Conservation (phyloP, 2,329 filamentous ascomycete species). For the Arthrinium puccinioides region DNA sequence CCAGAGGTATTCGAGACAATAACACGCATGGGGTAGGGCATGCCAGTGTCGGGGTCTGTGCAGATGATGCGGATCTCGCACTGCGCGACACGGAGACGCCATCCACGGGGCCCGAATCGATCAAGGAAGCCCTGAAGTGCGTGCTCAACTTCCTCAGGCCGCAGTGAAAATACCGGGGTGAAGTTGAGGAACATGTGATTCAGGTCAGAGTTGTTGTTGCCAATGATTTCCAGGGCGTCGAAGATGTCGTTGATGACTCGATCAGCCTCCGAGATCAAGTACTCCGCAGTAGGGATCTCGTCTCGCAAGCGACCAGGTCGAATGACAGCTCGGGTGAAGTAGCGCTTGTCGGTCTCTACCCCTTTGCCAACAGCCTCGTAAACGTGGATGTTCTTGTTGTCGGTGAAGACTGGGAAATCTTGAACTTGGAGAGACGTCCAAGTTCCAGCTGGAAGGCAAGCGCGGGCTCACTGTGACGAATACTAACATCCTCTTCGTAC, state of each 20-base stretch:
- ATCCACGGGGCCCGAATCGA: slow-evolving; percentile 88
- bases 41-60: slow-evolving; percentile 77
- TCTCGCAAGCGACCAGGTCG: slow-evolving; percentile 89
- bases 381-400: slow-evolving; percentile 98
- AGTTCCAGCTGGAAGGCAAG: slow-evolving; percentile 98
- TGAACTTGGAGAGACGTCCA: slow-evolving; percentile 88
- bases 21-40: slow-evolving; percentile 86
- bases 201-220: slow-evolving; percentile 97
- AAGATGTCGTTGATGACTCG: slow-evolving; percentile 96
- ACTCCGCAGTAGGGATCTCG: slow-evolving; percentile 97
- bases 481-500: slow-evolving; percentile 88
- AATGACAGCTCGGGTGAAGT: slow-evolving; percentile 95
- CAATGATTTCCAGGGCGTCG: slow-evolving; percentile 95
- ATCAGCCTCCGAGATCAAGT: slow-evolving; percentile 94
- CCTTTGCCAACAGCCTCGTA: slow-evolving; percentile 96
- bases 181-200: slow-evolving; percentile 99
- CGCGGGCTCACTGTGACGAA: slow-evolving; percentile 94
- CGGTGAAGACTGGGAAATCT: slow-evolving; percentile 98
- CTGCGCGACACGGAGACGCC: slow-evolving; percentile 92
- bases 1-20: slow-evolving; percentile 98
- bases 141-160: slow-evolving; percentile 84
- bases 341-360: slow-evolving; percentile 92
- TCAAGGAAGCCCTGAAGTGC: slow-evolving; percentile 93
- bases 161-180: slow-evolving; percentile 88
- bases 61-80: slow-evolving; percentile 98